phyloP scores from a whole-genome alignment of 2,329 filamentous ascomycete species.

The Pyrenochaeta sp. region DNA sequence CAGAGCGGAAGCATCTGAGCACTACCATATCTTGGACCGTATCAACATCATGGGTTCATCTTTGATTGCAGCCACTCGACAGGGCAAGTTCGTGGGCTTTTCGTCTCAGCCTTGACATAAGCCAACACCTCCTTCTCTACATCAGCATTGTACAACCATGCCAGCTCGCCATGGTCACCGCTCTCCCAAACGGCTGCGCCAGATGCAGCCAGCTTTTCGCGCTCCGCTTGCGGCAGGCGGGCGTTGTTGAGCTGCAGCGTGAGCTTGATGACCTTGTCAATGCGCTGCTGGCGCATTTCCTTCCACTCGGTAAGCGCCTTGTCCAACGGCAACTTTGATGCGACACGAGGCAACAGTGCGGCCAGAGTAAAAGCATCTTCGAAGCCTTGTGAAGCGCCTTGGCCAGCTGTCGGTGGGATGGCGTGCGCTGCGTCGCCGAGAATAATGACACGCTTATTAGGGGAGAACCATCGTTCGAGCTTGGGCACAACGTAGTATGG shows the following conservation, averaged over 20 bases:
- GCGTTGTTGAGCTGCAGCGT: constrained; percentile 60
- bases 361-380: constrained; percentile 56
- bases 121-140: constrained; percentile 20
- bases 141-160: constrained; percentile 26
- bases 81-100: constrained; percentile 10
- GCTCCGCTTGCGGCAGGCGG: constrained; percentile 52
- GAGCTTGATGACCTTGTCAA: constrained; percentile 59
- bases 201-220: constrained; percentile 24
- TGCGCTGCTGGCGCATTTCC: constrained; percentile 56
- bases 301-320: constrained; percentile 57
- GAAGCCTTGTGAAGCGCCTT: constrained; percentile 67
- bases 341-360: constrained; percentile 8
- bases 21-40: not conserved
- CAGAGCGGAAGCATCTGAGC: not conserved
- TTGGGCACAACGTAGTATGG: constrained; percentile 35
- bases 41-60: not conserved
- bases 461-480: constrained; percentile 53
- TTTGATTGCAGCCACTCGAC: constrained; percentile 14
- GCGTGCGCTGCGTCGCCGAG: constrained; percentile 71
- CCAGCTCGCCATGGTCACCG: constrained; percentile 23
- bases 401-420: constrained; percentile 67
- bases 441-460: constrained; percentile 54
- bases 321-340: constrained; percentile 21
- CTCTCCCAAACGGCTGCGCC: constrained; percentile 19
- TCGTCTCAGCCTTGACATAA: constrained; percentile 12